Base-by-base conservation (phyloP, 1,284 basidiomycete species). In the Naganishia sp. region DNA sequence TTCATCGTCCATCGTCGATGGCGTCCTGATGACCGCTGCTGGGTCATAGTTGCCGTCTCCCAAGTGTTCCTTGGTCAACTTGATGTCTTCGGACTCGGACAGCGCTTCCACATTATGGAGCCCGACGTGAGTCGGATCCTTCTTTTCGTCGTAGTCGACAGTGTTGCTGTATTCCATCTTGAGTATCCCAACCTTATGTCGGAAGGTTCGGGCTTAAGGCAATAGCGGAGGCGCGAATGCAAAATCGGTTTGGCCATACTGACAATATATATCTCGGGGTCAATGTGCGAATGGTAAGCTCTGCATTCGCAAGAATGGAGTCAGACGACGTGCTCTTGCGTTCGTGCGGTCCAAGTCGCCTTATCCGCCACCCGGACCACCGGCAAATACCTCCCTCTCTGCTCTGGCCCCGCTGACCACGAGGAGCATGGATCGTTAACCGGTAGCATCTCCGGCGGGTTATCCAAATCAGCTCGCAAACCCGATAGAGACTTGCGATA, bases 1-100 rank as follows among this genome's bases (percentile, higher is more conserved):
- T 15, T 69, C 71, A 87, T 87, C 6, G 88, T 65, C 55, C 45
- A 54, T 21, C 46, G 21, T 56, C 54, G 54, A 56, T 32, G 55
- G 63, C 28, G 32, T 35, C 28, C 45, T 56, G 45, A 50, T 41
- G 63, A 50, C 45, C 28, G 54, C 47, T 28, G 63, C 63, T 23
- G 63, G 54, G 41, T 65, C 63, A 49, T 65, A 65, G 63, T 65
- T 65, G 54, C 55, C 55, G 31, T 65, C 63, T 35, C 47, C 57
- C 17, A 65, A 47, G 39, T 65, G 53, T 41, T 54, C 63, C 42
- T 65, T 55, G 18, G 54, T 49, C 32, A 57, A 54, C 43, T 64
- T 51, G 25, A 55, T 13, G 43, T 55, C 57, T 23, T 60, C 57
- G 2, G 57, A 60, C 15, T 60, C 57, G 11, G 57, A 39, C 17